Evolutionary conservation across 345 rosid genomes (phyloP).

Genomic region (Zanthoxylum bungeanum): DNA sequence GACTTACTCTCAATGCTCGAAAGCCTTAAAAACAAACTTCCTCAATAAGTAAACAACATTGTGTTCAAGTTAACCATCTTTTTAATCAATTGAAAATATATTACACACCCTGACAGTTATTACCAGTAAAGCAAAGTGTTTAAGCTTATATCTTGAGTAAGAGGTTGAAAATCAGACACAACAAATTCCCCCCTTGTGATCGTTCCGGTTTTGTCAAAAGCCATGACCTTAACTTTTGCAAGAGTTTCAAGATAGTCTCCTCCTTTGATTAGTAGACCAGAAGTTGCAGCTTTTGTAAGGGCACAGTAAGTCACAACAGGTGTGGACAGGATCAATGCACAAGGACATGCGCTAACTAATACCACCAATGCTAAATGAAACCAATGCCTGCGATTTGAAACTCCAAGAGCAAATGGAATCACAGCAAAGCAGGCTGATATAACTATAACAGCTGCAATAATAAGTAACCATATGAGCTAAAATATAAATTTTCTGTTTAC

Average conservation of each 20-base stretch:
- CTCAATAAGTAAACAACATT: background rate
- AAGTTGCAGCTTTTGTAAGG: constrained; percentile 76
- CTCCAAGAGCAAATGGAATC: constrained; percentile 48
- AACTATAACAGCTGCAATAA: constrained; percentile 53
- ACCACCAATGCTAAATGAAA: constrained; percentile 77
- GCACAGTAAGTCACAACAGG: constrained; percentile 94
- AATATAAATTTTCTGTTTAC: background rate
- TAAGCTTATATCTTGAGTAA: constrained; percentile 35
- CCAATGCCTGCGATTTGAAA: constrained; percentile 50
- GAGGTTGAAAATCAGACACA: constrained; percentile 58
- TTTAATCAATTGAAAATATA: background rate
- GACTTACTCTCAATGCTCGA: constrained; percentile 91
- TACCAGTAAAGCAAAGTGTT: constrained; percentile 69
- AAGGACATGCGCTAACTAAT: constrained; percentile 87
- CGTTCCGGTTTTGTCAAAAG: constrained; percentile 94
- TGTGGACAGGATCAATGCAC: constrained; percentile 87
- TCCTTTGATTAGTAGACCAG: constrained; percentile 85
- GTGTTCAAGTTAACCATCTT: too few species aligned
- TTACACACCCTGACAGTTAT: background rate
- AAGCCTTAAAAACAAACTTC: constrained; percentile 49
- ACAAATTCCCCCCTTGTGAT: constrained; percentile 85
- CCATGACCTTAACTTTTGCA: constrained; percentile 62
- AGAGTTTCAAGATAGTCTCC: constrained; percentile 76
- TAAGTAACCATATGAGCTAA: background rate
- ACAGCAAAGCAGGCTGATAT: constrained; percentile 52